Percentiles rank a stretch among this genome's conserved stretches.
Evolutionary conservation across 1,284 basidiomycete genomes (phyloP).

Genomic region (Rhodotorula sp.): DNA sequence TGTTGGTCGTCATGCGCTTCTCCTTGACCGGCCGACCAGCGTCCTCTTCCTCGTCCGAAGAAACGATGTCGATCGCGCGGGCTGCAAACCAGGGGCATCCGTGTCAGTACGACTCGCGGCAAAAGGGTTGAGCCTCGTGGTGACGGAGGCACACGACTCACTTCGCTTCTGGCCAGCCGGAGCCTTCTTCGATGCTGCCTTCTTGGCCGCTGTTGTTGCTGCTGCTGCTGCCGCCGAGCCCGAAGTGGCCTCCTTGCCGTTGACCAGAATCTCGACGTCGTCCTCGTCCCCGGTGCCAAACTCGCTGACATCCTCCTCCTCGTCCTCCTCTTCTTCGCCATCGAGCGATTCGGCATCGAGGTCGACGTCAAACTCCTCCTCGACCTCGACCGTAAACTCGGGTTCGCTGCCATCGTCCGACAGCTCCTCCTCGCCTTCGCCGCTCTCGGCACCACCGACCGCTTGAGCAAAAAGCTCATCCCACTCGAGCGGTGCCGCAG

Average conservation of each 20-base stretch:
- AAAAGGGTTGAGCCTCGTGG: background rate
- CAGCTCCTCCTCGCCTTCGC: conserved; percentile 9
- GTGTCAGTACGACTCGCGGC: background rate
- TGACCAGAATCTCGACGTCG: conserved; percentile 29
- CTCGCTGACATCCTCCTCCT: conserved; percentile 37
- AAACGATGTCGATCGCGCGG: conserved; percentile 29
- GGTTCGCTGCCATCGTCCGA: conserved; percentile 1
- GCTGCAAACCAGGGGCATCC: conserved; percentile 13
- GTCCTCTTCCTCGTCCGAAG: conserved; percentile 43
- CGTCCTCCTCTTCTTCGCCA: conserved; percentile 37
- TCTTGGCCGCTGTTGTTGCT: conserved; percentile 12
- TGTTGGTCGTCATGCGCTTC: conserved; percentile 83
- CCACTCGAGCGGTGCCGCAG: conserved; percentile 32
- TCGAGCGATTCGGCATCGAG: conserved; percentile 21
- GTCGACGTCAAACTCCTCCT: conserved; percentile 16
- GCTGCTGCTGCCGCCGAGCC: conserved; percentile 11
- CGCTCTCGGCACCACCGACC: conserved; percentile 25
- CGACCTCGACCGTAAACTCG: conserved; percentile 5
- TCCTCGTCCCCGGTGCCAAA: conserved; percentile 35
- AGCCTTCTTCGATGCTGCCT: conserved; percentile 1
- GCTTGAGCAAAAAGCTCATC: conserved; percentile 41
- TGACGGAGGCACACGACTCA: conserved; percentile 15
- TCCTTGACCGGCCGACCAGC: conserved; percentile 56
- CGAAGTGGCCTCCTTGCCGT: conserved; percentile 5
- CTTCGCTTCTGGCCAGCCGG: conserved; percentile 39